phyloP scores from a whole-genome alignment of 2,329 filamentous ascomycete genomes.

The Proliferodiscus dingleyae region DNA sequence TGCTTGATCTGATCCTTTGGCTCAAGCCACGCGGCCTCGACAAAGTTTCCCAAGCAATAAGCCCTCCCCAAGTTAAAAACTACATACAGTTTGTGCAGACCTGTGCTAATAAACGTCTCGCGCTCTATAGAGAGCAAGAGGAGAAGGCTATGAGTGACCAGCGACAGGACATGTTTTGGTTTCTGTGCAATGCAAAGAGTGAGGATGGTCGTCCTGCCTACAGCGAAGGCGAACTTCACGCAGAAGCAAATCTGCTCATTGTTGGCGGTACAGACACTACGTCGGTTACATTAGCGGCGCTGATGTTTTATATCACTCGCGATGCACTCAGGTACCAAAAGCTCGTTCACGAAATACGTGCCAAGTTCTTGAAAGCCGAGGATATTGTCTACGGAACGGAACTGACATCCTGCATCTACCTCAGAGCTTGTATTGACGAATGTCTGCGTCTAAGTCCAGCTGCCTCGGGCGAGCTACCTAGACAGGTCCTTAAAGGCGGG shows the following conservation, averaged over 20 bases:
- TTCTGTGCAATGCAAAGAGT: not conserved
- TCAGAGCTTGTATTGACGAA: constrained; percentile 43
- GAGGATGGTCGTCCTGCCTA: constrained; percentile 6
- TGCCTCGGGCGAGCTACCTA: constrained; percentile 38
- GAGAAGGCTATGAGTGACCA: constrained; percentile 38
- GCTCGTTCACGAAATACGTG: constrained; percentile 30
- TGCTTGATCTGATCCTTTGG: constrained; percentile 3
- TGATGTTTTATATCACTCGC: constrained; percentile 34
- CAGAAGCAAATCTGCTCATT: constrained; percentile 7
- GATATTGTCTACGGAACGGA: constrained; percentile 29
- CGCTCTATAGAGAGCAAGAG: not conserved
- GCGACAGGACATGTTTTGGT: constrained; percentile 59
- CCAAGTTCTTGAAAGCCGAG: constrained; percentile 29
- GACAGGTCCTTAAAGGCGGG: constrained; percentile 34
- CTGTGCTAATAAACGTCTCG: not conserved
- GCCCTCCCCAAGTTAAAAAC: not conserved
- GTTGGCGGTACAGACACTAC: constrained; percentile 27
- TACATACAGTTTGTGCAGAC: not conserved
- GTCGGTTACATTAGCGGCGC: constrained; percentile 28
- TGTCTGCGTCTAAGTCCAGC: constrained; percentile 42
- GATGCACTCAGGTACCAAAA: constrained; percentile 25
- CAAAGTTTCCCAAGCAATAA: not conserved
- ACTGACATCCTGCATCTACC: constrained; percentile 30
- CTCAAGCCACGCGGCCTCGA: constrained; percentile 6
- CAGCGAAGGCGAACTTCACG: constrained; percentile 22